Base-by-base conservation (phyloP, 176 grass and related monocot species). In the Chloris gayana region DNA sequence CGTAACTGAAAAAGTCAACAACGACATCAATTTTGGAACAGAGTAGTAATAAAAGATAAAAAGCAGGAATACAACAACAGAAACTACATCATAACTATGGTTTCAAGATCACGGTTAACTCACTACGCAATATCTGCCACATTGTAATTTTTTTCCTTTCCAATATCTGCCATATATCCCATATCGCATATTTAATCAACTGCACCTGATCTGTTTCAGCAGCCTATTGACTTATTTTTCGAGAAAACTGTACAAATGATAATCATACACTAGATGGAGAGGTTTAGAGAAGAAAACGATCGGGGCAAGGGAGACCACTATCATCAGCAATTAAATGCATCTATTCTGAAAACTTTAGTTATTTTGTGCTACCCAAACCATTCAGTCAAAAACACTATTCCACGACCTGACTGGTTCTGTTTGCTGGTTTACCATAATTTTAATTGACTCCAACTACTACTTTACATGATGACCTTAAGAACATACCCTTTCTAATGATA, bases 31-130 rank as follows among this genome's bases (percentile, higher is more conserved):
- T n/a, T n/a, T n/a, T n/a, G n/a, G n/a, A n/a, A n/a, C n/a, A n/a
- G n/a, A n/a, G n/a, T n/a, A n/a, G n/a, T n/a, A n/a, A n/a, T n/a
- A n/a, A n/a, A n/a, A n/a, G n/a, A n/a, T n/a, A n/a, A n/a, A n/a
- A n/a, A n/a, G n/a, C n/a, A n/a, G n/a, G n/a, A n/a, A n/a, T n/a
- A n/a, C n/a, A n/a, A n/a, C 44, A 25, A 49, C 18, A 77, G 4
- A 70, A 29, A 25, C 25, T 29, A 59, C n/a, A 59, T 11, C 2
- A 80, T 14, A 34, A 65, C 75, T 33, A 64, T 56, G 11, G 56
- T 51, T 51, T 64, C 38, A 37, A 77, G 56, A 64, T 37, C 4
- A 75, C 22, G 60, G 19, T 46, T 76, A 70, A 70, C 41, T 65
- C 19, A 14, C n/a, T 15, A 77, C 45, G 13, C 39, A 31, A 5